Percentiles rank a stretch among this genome's conserved stretches.
Evolutionary conservation across 257 asterid species (phyloP).

Genomic region (Leonotis leonurus): DNA sequence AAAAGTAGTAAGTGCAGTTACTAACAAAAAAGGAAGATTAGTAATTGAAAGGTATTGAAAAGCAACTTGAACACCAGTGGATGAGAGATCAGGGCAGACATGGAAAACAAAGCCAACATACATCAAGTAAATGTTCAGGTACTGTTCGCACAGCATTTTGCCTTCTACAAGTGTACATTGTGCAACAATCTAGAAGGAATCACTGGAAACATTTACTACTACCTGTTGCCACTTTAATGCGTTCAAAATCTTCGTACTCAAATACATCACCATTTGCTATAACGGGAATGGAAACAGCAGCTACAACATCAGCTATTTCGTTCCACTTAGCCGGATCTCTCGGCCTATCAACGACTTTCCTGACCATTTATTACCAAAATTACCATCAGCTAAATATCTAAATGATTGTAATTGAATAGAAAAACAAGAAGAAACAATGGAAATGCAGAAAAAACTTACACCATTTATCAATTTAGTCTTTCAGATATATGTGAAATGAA

Average conservation of each 20-base stretch:
- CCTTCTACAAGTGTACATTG: neutral
- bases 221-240: constrained; percentile 77
- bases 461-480: too few relatives aligned
- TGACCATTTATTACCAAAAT: constrained; percentile 18
- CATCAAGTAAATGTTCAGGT: neutral
- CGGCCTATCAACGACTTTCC: constrained; percentile 91
- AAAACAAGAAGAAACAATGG: neutral
- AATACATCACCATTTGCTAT: constrained; percentile 94
- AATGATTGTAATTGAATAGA: too few relatives aligned
- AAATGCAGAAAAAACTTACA: neutral
- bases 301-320: constrained; percentile 81
- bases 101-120: neutral
- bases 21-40: neutral
- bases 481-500: constrained; percentile 7
- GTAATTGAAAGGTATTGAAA: neutral
- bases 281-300: constrained; percentile 83
- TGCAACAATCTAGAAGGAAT: neutral
- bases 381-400: neutral
- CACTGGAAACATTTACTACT: neutral
- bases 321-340: constrained; percentile 94
- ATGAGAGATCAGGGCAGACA: constrained; percentile 2
- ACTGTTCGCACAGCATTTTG: neutral
- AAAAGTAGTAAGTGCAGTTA: neutral
- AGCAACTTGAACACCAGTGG: constrained; percentile 13
- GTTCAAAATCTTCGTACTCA: constrained; percentile 71